Base-by-base conservation (phyloP, 768 basidiomycete species). In the Lactarius psammicola region DNA sequence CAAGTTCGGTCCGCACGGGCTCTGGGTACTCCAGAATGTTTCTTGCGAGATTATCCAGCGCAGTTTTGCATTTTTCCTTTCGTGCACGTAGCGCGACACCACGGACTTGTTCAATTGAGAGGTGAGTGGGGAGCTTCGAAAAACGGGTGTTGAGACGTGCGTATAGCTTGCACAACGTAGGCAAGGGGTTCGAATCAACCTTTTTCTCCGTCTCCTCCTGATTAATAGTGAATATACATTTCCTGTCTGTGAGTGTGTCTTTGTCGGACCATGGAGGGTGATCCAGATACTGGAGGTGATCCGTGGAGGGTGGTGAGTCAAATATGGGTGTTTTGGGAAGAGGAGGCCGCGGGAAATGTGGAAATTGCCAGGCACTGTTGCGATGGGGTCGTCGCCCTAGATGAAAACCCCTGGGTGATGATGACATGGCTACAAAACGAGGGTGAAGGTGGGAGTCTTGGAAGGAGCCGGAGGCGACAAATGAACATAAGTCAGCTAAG, bases 401-500 rank as follows among this genome's bases (percentile, higher is more conserved):
- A 67, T 34, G 57, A 63, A 31, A 55, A 44, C 8, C 62, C 46
- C 18, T 54, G 57, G 56, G 53, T 67, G 31, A 44, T 62, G 42
- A 38, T 26, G 57, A 59, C 66, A 67, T 67, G 57, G 62, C 62
- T 63, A 34, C 10, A 23, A 31, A 51, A 56, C 58, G 36, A 62
- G 26, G 40, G 64, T 70, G 74, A 77, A 28, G 33, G 34, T 30
- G 78, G 73, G 76, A 79, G 77, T 76, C 78, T 78, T 82, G 79
- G 79, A 70, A 78, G 77, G 72, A 82, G 75, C 76, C 81, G 76
- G 78, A 78, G 82, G 78, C 85, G 87, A 82, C 87, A 86, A 84
- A 85, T 80, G 78, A 81, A 87, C 87, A 89, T 89, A 86, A 84
- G 86, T 89, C 81, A 89, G 78, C 87, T 49, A 49, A 11, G 46